Conservation (phyloP, 768 basidiomycete genomes). For the Boletus subparvulus region DNA sequence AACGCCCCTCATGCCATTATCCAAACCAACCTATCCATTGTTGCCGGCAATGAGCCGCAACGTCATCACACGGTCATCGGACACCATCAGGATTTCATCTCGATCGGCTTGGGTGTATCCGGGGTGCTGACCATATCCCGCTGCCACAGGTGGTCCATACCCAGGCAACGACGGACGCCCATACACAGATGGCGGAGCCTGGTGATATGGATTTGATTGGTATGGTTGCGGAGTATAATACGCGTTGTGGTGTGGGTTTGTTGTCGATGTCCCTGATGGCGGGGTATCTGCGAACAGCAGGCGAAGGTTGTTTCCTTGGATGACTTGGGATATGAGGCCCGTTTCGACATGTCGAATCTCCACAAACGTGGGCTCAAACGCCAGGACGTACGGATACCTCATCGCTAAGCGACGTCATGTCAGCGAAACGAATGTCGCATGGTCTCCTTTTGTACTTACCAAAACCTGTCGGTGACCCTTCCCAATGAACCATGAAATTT, state of each 20-base stretch:
- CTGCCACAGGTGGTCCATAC: conserved; percentile 23
- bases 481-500: conserved; percentile 97
- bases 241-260: conserved; percentile 37
- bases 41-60: conserved; percentile 49
- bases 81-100: conserved; percentile 87
- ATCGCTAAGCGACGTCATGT: conserved; percentile 56
- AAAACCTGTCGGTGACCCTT: conserved; percentile 90
- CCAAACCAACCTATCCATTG: conserved; percentile 11
- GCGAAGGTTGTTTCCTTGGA: conserved; percentile 87
- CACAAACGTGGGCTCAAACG: conserved; percentile 94
- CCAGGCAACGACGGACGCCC: conserved; percentile 28
- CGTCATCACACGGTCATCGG: conserved; percentile 81
- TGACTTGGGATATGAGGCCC: conserved; percentile 89
- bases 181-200: conserved; percentile 25
- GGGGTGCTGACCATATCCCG: conserved; percentile 43
- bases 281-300: conserved; percentile 93
- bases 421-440: neutral
- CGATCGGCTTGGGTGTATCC: conserved; percentile 54
- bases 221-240: conserved; percentile 34
- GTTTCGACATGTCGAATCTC: conserved; percentile 96
- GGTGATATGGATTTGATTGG: conserved; percentile 33
- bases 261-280: conserved; percentile 71
- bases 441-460: conserved; percentile 53
- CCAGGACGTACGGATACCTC: conserved; percentile 94
- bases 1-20: neutral